Evolutionary conservation across 2,329 filamentous ascomycete genomes (phyloP), one percentile per base, ranked within the genome.

Genomic region (Tolypocladium amazonense): DNA sequence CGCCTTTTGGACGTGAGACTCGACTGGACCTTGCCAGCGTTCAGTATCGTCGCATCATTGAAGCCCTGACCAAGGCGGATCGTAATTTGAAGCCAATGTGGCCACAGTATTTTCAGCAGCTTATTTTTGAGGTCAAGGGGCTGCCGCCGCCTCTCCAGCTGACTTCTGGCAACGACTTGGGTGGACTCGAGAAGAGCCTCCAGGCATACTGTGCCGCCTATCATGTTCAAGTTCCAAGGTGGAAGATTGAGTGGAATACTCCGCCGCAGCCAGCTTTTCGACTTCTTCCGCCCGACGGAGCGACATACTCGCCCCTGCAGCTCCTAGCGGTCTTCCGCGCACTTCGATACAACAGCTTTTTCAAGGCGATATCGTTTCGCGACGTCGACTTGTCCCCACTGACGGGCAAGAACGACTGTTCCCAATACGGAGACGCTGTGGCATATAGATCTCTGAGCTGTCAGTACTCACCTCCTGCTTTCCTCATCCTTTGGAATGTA

Each of bases 261-360:
- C 77, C 72, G 2, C 73, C 70, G 30, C 70, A 72, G n/a, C 81
- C 82, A 23, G 79, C 82, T 57, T 83, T 85, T 60, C 77, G 80
- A 11, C 71, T 85, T 23, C 70, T 83, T 7, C 76, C 79, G 15
- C 69, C 75, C 3, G 69, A 70, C 2, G 71, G 72, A 3, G 63
- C 67, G 2, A 66, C 65, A 6, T 84, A 85, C 65, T 76, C 76
- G 4, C 70, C 77, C 4, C 68, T 81, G 43, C 82, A 85, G 66
- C 72, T 85, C 3, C 69, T 85, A n/a, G 82, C 82, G 12, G 77
- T 84, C 1, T 77, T 84, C 64, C 77, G 81, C 5, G 80, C 82
- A 1, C 69, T 84, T 61, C 76, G 82, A 12, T 85, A 82, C 66
- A 85, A 85, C 58, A 82, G 81, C 63, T 84, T 80, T 64, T 84